Evolutionary conservation across 768 basidiomycete genomes (phyloP).

Genomic region (Austroboletus festivus): DNA sequence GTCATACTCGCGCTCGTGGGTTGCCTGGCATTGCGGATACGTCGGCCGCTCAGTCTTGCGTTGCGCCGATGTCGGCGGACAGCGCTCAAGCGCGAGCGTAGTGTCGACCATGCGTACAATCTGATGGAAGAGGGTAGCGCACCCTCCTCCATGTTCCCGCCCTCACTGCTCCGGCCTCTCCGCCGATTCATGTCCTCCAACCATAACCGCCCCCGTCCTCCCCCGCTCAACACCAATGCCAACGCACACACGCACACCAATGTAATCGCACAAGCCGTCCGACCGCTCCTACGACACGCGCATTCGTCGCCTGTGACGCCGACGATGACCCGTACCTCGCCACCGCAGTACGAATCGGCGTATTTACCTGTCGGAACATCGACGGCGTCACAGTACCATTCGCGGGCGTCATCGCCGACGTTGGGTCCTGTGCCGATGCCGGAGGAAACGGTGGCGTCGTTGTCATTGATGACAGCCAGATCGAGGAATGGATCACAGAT

Average conservation of each 20-base stretch:
- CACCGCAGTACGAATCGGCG: constrained; percentile 18
- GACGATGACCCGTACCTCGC: not conserved
- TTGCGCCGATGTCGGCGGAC: constrained; percentile 45
- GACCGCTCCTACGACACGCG: constrained; percentile 15
- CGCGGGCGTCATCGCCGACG: constrained; percentile 31
- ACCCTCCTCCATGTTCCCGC: constrained; percentile 21
- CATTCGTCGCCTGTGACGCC: constrained; percentile 22
- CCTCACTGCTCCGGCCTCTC: constrained; percentile 27
- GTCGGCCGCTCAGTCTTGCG: constrained; percentile 48
- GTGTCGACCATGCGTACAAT: constrained; percentile 25
- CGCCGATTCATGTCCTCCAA: constrained; percentile 26
- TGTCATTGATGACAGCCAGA: constrained; percentile 38
- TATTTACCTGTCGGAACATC: constrained; percentile 29
- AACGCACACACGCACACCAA: too few relatives aligned
- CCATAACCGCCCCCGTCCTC: constrained; percentile 24
- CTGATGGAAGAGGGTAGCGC: constrained; percentile 47
- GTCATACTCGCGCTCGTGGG: constrained; percentile 41
- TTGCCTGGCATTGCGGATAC: constrained; percentile 52
- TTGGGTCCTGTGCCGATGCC: constrained; percentile 10
- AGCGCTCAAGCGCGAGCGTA: constrained; percentile 33
- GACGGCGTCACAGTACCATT: constrained; percentile 33
- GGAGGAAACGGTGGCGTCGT: constrained; percentile 13
- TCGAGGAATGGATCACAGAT: constrained; percentile 68
- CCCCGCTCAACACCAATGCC: constrained; percentile 18
- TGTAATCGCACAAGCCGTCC: too few relatives aligned